These are phyloP conservation scores for Synchytrium microbalum DNA, from an alignment of 371 early-diverging fungal genomes.

Conservation along the genomic window DNA sequence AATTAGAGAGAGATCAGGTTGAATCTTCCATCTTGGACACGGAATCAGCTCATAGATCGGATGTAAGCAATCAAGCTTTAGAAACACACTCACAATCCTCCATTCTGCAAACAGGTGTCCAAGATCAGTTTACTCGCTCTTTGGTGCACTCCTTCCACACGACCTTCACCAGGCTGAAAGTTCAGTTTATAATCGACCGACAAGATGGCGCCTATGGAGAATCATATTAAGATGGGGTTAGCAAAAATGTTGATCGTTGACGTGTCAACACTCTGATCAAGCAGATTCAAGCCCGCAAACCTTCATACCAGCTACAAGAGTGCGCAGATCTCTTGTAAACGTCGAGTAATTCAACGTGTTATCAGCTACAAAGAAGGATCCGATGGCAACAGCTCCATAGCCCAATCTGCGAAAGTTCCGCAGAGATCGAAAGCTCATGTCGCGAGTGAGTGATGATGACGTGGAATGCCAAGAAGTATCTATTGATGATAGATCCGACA, in stretches of 20 bases:
- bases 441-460: too few species aligned
- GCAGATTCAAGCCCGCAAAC: too few species aligned
- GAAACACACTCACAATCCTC: slow-evolving; percentile 21
- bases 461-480: too few species aligned
- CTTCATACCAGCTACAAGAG: slow-evolving; percentile 13
- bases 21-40: too few species aligned
- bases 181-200: slow-evolving; percentile 25
- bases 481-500: too few species aligned
- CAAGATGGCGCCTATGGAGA: slow-evolving; percentile 12
- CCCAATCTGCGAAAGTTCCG: too few species aligned
- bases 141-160: slow-evolving; percentile 12
- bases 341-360: slow-evolving; percentile 14
- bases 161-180: slow-evolving; percentile 15
- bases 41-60: neutral
- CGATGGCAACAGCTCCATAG: neutral
- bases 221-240: neutral
- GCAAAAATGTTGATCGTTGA: neutral
- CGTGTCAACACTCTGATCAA: too few species aligned
- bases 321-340: slow-evolving; percentile 21
- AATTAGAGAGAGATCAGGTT: neutral
- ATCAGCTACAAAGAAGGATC: neutral
- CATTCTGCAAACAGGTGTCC: slow-evolving; percentile 71
- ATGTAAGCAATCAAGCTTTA: neutral
- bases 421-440: too few species aligned
- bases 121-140: slow-evolving; percentile 37